Percentiles rank a stretch among this genome's conserved stretches.
These are phyloP conservation scores for Boechera divaricarpa DNA, from an alignment of 345 rosid species.

Conservation along the genomic window DNA sequence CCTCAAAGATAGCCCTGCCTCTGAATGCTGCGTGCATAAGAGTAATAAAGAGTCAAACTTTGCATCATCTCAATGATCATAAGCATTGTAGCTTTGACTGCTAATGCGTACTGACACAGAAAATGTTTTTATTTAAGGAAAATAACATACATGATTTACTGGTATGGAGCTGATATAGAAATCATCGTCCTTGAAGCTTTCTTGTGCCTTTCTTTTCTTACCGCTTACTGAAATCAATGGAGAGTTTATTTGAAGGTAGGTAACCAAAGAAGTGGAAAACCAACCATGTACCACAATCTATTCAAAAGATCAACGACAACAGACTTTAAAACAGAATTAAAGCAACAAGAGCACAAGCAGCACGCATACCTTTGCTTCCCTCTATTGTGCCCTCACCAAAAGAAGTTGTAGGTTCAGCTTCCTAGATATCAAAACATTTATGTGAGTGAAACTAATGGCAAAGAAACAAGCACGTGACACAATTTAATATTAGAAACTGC, in stretches of 20 bases:
- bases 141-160: slow-evolving; percentile 69
- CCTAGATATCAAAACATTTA: slow-evolving; percentile 52
- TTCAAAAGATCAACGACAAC: slow-evolving; percentile 6
- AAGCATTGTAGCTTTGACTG: slow-evolving; percentile 16
- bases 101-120: background rate
- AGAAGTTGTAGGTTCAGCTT: slow-evolving; percentile 51
- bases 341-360: background rate
- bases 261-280: slow-evolving; percentile 24
- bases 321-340: slow-evolving; percentile 11
- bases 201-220: slow-evolving; percentile 74
- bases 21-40: slow-evolving; percentile 63
- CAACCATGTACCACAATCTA: slow-evolving; percentile 21
- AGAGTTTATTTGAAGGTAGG: slow-evolving; percentile 27
- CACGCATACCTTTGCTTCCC: slow-evolving; percentile 55
- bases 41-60: slow-evolving; percentile 38
- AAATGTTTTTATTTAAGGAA: background rate
- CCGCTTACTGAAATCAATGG: slow-evolving; percentile 49
- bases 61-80: slow-evolving; percentile 20
- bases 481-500: background rate
- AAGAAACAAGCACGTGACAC: slow-evolving; percentile 2
- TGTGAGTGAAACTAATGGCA: slow-evolving; percentile 28
- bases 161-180: slow-evolving; percentile 85
- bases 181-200: slow-evolving; percentile 86
- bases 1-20: slow-evolving; percentile 84
- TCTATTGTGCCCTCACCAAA: slow-evolving; percentile 46